Evolutionary conservation across 192 early-diverging fungal genomes (phyloP).

Genomic region (Phlyctochytrium bullatum): DNA sequence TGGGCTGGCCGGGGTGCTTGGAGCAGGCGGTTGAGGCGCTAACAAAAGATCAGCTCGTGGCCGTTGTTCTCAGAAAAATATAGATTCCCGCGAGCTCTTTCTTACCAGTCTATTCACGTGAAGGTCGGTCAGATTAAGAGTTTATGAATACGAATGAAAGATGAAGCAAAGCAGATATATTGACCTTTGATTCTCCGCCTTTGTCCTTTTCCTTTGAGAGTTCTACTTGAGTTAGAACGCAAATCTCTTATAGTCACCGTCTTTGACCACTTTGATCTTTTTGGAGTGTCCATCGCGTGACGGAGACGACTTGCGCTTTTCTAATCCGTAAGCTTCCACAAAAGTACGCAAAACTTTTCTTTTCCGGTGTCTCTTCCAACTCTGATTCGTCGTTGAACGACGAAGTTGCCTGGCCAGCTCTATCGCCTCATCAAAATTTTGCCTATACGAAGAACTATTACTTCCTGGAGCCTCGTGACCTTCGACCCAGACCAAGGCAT

Average conservation of each 20-base stretch:
- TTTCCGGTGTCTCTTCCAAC: constrained; percentile 16
- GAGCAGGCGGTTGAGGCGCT: neutral
- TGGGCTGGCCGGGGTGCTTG: neutral
- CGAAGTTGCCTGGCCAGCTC: constrained; percentile 18
- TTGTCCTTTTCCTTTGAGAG: neutral
- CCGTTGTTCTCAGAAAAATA: too few species aligned
- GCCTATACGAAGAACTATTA: constrained; percentile 16
- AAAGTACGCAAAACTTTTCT: neutral
- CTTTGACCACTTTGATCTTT: constrained; percentile 18
- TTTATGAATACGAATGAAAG: constrained; percentile 5
- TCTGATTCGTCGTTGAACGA: constrained; percentile 35
- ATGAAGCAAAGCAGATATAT: neutral
- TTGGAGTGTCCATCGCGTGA: constrained; percentile 15
- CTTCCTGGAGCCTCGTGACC: constrained; percentile 61
- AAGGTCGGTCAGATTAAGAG: neutral
- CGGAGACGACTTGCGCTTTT: constrained; percentile 15
- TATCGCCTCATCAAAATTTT: neutral
- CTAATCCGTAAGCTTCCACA: neutral
- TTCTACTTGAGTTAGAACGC: neutral
- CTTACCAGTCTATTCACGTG: neutral
- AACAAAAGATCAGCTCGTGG: neutral
- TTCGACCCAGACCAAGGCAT: constrained; percentile 79
- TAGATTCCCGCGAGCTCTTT: too few species aligned
- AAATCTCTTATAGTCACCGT: neutral
- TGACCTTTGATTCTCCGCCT: neutral